Percentiles rank a stretch among this genome's conserved stretches.
These are phyloP conservation scores for Bipolaris oryzae DNA, from an alignment of 2,329 filamentous ascomycete genomes.

Conservation along the genomic window DNA sequence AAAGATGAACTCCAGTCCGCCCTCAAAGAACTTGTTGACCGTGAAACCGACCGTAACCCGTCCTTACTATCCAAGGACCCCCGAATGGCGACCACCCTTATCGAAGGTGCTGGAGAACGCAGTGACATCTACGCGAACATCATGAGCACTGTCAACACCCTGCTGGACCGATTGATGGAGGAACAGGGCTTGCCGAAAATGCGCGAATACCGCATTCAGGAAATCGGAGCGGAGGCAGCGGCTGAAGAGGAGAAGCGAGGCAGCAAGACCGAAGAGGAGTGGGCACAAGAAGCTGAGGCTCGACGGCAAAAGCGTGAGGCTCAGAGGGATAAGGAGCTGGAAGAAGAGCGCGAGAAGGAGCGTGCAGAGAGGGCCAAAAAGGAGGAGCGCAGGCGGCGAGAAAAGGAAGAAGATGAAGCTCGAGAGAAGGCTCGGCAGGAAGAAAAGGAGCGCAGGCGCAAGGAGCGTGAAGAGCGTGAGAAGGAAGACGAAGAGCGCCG, in stretches of 20 bases:
- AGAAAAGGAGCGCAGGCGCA: constrained; percentile 51
- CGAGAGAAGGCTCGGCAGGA: constrained; percentile 55
- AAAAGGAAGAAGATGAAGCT: constrained; percentile 54
- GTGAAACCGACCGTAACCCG: constrained; percentile 77
- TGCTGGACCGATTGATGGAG: constrained; percentile 68
- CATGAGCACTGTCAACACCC: constrained; percentile 67
- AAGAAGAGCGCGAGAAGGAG: constrained; percentile 64
- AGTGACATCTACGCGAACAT: constrained; percentile 76
- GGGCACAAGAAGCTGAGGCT: constrained; percentile 68
- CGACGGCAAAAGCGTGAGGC: constrained; percentile 67
- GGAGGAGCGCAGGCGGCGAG: constrained; percentile 59
- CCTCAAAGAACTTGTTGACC: constrained; percentile 72
- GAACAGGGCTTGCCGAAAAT: constrained; percentile 70
- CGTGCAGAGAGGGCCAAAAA: constrained; percentile 61
- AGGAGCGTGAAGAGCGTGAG: constrained; percentile 40
- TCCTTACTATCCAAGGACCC: constrained; percentile 74
- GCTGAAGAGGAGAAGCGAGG: constrained; percentile 68
- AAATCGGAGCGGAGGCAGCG: constrained; percentile 73
- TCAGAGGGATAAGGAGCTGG: constrained; percentile 65
- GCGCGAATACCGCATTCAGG: constrained; percentile 68
- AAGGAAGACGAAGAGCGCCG: constrained; percentile 41
- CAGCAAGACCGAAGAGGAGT: constrained; percentile 75
- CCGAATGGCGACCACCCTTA: constrained; percentile 73
- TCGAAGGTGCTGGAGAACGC: constrained; percentile 78
- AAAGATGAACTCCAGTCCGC: constrained; percentile 69